These are phyloP conservation scores for Yarrowia bubula DNA, from an alignment of 805 yeast species.

Conservation along the genomic window DNA sequence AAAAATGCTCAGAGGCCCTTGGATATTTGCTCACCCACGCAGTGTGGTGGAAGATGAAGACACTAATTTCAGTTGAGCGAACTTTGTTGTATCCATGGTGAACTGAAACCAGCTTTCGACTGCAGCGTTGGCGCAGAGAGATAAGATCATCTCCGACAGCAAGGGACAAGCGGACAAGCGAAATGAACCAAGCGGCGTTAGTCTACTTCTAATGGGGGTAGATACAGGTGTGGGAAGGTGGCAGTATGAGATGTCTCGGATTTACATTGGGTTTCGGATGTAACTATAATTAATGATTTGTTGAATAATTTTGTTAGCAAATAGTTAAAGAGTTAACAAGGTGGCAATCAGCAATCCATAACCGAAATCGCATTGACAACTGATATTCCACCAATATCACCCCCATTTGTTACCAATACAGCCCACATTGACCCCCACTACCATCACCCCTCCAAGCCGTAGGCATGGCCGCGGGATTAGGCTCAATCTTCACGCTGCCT, in stretches of 20 bases:
- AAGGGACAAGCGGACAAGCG: not conserved
- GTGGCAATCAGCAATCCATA: too few relatives aligned
- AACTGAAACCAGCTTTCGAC: not conserved
- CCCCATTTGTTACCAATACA: too few relatives aligned
- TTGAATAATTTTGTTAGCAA: too few relatives aligned
- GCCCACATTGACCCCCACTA: too few relatives aligned
- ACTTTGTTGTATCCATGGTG: not conserved
- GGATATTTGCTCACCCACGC: conserved; percentile 2
- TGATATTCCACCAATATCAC: too few relatives aligned
- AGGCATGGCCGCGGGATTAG: not conserved
- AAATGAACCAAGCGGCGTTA: not conserved
- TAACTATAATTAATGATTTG: too few relatives aligned
- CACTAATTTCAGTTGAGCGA: not conserved
- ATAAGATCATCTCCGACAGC: not conserved
- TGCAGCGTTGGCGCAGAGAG: not conserved
- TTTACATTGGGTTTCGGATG: too few relatives aligned
- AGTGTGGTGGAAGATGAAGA: not conserved
- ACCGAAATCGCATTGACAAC: too few relatives aligned
- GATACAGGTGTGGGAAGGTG: too few relatives aligned
- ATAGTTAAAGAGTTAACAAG: too few relatives aligned
- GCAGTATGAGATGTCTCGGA: not conserved
- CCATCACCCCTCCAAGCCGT: not conserved
- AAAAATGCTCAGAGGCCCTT: not conserved
- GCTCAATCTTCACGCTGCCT: not conserved
- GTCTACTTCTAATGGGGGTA: too few relatives aligned